Percentiles rank a stretch among this genome's conserved stretches.
These are phyloP conservation scores for Boechera divaricarpa DNA, from an alignment of 345 rosid genomes.

Conservation along the genomic window DNA sequence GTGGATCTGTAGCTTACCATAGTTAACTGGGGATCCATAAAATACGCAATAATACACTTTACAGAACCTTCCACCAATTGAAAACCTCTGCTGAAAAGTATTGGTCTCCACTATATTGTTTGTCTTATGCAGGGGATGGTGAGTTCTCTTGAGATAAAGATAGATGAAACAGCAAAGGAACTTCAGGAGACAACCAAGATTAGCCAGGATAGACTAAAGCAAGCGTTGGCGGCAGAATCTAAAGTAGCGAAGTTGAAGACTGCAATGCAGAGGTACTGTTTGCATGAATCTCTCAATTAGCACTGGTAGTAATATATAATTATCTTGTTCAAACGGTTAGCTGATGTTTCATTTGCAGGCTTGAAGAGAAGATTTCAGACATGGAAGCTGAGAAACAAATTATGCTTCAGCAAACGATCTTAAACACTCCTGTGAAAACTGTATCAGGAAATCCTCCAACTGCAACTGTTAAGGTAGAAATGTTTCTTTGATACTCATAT, in stretches of 20 bases:
- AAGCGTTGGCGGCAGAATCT: constrained; percentile 92
- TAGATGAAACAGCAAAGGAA: constrained; percentile 88
- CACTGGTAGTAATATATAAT: constrained; percentile 19
- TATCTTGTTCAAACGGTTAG: constrained; percentile 7
- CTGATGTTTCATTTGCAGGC: constrained; percentile 61
- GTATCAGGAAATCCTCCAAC: constrained; percentile 63
- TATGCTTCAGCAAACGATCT: constrained; percentile 75
- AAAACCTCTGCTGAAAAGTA: background rate
- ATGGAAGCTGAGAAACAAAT: constrained; percentile 87
- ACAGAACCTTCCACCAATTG: background rate
- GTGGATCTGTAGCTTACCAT: constrained; percentile 22
- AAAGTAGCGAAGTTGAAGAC: constrained; percentile 83
- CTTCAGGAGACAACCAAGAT: constrained; percentile 76
- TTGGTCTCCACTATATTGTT: constrained; percentile 1
- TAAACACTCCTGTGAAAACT: constrained; percentile 58
- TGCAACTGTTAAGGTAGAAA: constrained; percentile 54
- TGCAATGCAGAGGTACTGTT: constrained; percentile 77
- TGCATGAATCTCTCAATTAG: constrained; percentile 36
- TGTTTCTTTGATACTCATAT: constrained; percentile 24
- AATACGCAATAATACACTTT: background rate
- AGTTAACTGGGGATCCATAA: background rate
- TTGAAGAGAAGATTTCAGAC: constrained; percentile 81
- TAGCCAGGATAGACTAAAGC: constrained; percentile 94
- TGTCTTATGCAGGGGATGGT: constrained; percentile 71
- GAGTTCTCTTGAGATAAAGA: constrained; percentile 76